These are phyloP conservation scores for Aspergillus cejpii DNA, from an alignment of 2,329 filamentous ascomycete genomes.

Conservation along the genomic window DNA sequence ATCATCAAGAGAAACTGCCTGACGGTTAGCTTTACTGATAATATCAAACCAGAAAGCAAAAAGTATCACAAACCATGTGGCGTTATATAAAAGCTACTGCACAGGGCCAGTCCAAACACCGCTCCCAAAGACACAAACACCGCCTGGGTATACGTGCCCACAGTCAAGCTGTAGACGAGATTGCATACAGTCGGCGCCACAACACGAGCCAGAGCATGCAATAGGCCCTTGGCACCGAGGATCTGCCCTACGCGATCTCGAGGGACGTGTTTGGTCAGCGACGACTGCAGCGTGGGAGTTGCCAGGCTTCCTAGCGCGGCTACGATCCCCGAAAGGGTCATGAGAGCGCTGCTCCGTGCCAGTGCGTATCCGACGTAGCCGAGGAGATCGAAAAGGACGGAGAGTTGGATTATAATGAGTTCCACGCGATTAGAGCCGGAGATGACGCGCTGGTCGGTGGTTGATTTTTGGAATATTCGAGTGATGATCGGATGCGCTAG, in stretches of 20 bases:
- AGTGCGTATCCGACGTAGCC: conserved; percentile 71
- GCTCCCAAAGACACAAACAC: conserved; percentile 69
- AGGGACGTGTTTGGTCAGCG: conserved; percentile 86
- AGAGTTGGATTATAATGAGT: conserved; percentile 65
- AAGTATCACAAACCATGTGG: conserved; percentile 59
- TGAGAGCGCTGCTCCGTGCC: conserved; percentile 54
- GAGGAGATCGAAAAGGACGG: conserved; percentile 67
- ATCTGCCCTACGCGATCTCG: conserved; percentile 73
- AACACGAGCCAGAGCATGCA: conserved; percentile 76
- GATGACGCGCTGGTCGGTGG: conserved; percentile 42
- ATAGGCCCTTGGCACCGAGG: conserved; percentile 77
- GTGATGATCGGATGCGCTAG: conserved; percentile 69
- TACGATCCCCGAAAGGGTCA: conserved; percentile 64
- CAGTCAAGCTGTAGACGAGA: conserved; percentile 74
- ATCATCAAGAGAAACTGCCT: conserved; percentile 17
- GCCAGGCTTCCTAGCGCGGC: conserved; percentile 77
- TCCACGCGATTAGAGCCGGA: conserved; percentile 72
- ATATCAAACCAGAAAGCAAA: not conserved
- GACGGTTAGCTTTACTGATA: conserved; percentile 11
- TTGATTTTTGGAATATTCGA: conserved; percentile 58
- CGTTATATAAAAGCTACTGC: conserved; percentile 63
- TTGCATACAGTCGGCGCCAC: conserved; percentile 78
- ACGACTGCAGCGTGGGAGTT: conserved; percentile 73
- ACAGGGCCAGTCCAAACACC: conserved; percentile 60
- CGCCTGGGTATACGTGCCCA: conserved; percentile 68